Conservation (phyloP, 257 asterid genomes). For the Echites panduratus region DNA sequence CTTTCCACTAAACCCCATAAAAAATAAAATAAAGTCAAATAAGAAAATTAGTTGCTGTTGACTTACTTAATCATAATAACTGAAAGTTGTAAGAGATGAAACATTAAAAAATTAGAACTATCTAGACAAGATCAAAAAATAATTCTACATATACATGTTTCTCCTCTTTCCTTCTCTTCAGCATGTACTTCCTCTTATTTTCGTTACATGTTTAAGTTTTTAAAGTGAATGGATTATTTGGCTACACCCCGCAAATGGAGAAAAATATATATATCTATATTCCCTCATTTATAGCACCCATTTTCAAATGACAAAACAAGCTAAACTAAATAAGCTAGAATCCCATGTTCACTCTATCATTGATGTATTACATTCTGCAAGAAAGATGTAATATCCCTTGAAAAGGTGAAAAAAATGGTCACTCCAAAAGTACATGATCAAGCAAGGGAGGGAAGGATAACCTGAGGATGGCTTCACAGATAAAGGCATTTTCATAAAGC, state of each 20-base stretch:
- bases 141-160: not conserved
- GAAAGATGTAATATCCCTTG: not conserved
- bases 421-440: not conserved
- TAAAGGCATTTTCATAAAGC: slow-evolving; percentile 82
- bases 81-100: not conserved
- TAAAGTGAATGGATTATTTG: not conserved
- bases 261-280: not conserved
- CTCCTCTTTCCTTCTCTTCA: not conserved
- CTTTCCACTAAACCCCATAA: not conserved
- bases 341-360: not conserved
- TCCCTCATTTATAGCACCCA: no score
- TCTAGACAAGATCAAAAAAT: not conserved
- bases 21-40: not conserved
- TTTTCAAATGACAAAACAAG: not conserved
- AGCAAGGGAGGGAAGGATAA: slow-evolving; percentile 14
- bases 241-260: not conserved
- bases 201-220: no score
- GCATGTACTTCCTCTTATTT: no score
- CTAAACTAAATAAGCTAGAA: not conserved
- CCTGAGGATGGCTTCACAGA: slow-evolving; percentile 96
- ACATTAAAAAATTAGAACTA: not conserved
- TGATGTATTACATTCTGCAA: not conserved
- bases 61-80: not conserved
- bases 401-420: not conserved
- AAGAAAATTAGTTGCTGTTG: not conserved